Evolutionary conservation across 331 rosid species (phyloP).

Genomic region (Cydonia oblonga): DNA sequence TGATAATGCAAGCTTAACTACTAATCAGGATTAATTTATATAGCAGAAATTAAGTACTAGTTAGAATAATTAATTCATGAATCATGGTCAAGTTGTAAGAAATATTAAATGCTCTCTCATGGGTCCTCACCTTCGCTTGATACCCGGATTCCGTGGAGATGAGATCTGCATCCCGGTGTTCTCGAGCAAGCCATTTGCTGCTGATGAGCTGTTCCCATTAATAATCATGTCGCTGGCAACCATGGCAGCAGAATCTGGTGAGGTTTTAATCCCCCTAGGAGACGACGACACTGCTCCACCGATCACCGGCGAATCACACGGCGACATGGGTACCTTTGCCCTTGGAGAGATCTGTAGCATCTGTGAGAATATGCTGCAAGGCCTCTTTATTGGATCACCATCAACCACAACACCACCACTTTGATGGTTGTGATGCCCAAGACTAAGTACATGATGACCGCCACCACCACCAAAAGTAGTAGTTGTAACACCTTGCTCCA

Average conservation of each 20-base stretch:
- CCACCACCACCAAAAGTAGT: not conserved
- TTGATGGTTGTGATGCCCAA: not conserved
- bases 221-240: conserved; percentile 36
- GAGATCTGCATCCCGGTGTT: conserved; percentile 70
- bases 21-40: not conserved
- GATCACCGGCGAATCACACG: conserved; percentile 23
- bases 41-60: not conserved
- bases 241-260: conserved; percentile 18
- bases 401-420: not conserved
- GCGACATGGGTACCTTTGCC: conserved; percentile 11
- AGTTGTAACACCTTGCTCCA: not conserved
- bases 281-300: conserved; percentile 17
- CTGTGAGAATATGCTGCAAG: conserved; percentile 57
- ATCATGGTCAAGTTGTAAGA: not conserved
- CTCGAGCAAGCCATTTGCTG: conserved; percentile 25
- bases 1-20: not conserved
- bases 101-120: not conserved
- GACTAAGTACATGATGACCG: conserved; percentile 1
- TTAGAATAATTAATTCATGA: not conserved
- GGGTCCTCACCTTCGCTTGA: conserved; percentile 62
- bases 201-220: conserved; percentile 29
- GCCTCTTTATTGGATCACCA: conserved; percentile 18
- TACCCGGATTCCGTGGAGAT: conserved; percentile 77
- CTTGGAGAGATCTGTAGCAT: conserved; percentile 92
- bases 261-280: conserved; percentile 25